These are phyloP conservation scores for Neurospora tetrasperma DNA, from an alignment of 495 filamentous ascomycete species.

Conservation along the genomic window DNA sequence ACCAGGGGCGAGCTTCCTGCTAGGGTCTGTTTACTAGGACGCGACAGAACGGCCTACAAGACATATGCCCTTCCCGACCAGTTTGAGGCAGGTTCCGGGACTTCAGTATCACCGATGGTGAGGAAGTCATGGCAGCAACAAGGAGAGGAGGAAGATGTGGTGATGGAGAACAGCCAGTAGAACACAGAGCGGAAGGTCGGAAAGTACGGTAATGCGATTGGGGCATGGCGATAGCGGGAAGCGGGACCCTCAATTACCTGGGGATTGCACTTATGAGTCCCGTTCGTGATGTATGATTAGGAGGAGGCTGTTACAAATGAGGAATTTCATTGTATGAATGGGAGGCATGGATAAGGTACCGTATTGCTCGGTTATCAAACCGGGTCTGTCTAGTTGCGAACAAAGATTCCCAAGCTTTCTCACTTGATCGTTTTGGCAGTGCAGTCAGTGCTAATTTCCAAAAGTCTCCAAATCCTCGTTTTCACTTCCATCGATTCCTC, in stretches of 20 bases:
- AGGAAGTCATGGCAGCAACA: neutral
- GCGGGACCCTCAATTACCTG: neutral
- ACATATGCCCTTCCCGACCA: conserved; percentile 29
- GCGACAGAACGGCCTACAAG: conserved; percentile 31
- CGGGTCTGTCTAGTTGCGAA: neutral
- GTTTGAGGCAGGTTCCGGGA: conserved; percentile 3
- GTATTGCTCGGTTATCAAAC: neutral
- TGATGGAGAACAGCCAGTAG: neutral
- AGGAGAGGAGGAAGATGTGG: neutral
- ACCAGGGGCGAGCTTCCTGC: conserved; percentile 27
- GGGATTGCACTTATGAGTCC: neutral
- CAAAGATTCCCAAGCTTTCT: neutral
- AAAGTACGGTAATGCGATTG: neutral
- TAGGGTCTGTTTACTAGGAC: conserved; percentile 36
- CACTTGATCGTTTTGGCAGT: neutral
- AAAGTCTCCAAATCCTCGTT: neutral
- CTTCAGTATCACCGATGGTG: neutral
- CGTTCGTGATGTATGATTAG: neutral
- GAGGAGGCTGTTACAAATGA: neutral
- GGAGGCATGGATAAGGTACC: neutral
- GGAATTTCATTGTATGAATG: neutral
- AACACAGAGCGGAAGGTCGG: neutral
- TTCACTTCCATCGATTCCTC: neutral
- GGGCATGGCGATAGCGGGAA: neutral
- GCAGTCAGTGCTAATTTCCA: neutral